Evolutionary conservation across 73 alveolate species (phyloP).

Genomic region (Tetrahymena malaccensis): DNA sequence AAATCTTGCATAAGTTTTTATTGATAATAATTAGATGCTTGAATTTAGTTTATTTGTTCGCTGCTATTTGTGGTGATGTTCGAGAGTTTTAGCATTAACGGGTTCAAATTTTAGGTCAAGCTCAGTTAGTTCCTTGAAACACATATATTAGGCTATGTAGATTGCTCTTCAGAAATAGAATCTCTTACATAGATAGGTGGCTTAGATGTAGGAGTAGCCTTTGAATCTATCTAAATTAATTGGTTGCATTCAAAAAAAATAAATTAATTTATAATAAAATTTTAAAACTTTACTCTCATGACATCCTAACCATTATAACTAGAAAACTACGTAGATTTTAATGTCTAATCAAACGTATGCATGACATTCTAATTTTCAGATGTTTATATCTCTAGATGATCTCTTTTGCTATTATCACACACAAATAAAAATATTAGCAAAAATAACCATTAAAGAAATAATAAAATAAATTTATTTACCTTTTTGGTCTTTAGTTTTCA

Average conservation of each 20-base stretch:
- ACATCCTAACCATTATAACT: neutral
- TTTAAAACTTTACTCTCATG: neutral
- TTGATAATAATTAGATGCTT: neutral
- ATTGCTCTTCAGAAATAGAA: neutral
- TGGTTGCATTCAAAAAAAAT: neutral
- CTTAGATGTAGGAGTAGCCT: neutral
- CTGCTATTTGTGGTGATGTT: neutral
- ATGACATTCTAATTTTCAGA: neutral
- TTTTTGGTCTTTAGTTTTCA: neutral
- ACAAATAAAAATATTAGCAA: too few relatives aligned
- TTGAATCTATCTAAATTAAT: neutral
- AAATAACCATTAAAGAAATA: neutral
- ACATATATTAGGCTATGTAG: neutral
- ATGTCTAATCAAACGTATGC: neutral
- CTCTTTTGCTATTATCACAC: neutral
- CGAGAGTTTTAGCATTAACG: neutral
- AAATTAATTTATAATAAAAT: neutral
- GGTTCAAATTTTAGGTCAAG: neutral
- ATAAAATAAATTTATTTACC: neutral
- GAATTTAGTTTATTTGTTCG: neutral
- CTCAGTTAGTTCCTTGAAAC: neutral
- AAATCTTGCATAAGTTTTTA: neutral
- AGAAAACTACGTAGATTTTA: neutral
- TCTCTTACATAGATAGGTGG: neutral
- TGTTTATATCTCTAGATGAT: neutral